Conservation (phyloP, 1,139 yeast species). For the Pichia inconspicua region DNA sequence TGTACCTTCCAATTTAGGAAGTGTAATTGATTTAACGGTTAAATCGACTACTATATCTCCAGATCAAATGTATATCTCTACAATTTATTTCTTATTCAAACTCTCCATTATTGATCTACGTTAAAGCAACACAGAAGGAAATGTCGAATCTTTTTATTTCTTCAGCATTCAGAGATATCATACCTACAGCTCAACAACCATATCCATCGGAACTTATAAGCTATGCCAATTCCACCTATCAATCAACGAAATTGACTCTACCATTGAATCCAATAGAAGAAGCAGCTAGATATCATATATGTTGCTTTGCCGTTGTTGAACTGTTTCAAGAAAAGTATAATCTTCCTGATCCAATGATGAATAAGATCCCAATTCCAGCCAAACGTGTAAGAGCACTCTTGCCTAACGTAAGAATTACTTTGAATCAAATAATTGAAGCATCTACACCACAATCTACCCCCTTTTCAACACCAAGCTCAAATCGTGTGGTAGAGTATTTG, state of each 20-base stretch:
- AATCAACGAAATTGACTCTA: conserved; percentile 42
- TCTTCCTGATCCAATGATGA: conserved; percentile 40
- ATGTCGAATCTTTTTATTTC: conserved; percentile 28
- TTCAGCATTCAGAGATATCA: conserved; percentile 35
- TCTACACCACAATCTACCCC: neutral
- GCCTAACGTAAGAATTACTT: conserved; percentile 35
- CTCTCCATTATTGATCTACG: neutral
- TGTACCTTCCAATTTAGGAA: neutral
- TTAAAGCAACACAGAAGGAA: neutral
- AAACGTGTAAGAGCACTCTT: conserved; percentile 35
- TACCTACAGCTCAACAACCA: conserved; percentile 43
- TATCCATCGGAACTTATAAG: conserved; percentile 40
- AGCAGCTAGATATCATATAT: conserved; percentile 55
- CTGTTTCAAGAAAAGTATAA: conserved; percentile 36
- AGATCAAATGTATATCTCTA: neutral
- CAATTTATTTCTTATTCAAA: neutral
- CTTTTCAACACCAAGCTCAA: conserved; percentile 9
- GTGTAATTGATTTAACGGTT: neutral
- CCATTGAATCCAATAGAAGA: conserved; percentile 44
- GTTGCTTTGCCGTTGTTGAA: conserved; percentile 56
- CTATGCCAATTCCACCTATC: conserved; percentile 44
- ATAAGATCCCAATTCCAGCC: conserved; percentile 54
- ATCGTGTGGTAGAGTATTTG: conserved; percentile 4
- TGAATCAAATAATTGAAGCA: neutral
- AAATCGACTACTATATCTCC: neutral